Evolutionary conservation across 768 basidiomycete genomes (phyloP), one percentile per base, ranked within the genome.

Genomic region (Udeniomyces megalosporus): DNA sequence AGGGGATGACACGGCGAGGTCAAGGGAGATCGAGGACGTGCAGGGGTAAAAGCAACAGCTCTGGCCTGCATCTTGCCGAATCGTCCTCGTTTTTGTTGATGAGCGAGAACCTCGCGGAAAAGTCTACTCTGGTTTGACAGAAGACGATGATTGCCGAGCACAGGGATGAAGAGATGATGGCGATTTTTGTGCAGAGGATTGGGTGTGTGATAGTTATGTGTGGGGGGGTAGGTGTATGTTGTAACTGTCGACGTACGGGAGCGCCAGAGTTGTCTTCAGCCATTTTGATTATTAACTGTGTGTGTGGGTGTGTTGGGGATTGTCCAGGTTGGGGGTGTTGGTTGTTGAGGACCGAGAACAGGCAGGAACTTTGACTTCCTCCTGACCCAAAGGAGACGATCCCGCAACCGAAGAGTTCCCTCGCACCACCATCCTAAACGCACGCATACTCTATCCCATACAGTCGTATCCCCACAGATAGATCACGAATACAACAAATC

Each of bases 251-350:
- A 63, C 62, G 35, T 47, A 63, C 62, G 35, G 62, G 62, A 29
- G 62, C 56, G 42, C 56, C 56, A 28, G 54, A 26, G 42, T 58
- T 38, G n/a, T 63, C 62, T 34, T 63, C 62, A 17, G 62, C 62
- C 62, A 63, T 63, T 46, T 31, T 50, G 26, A 35, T 49, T n/a
- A 28, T 48, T 20, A 29, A 28, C 20, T 58, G n/a, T 12, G 20
- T 11, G 22, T 31, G 15, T n/a, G 28, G 46, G 7, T 29, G n/a
- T 26, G 29, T 58, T 22, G 58, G 11, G 15, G 24, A 26, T 24
- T 5, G 50, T 24, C 31, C 5, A 26, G 14, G 24, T 20, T 22
- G 26, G n/a, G n/a, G 31, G 31, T 17, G 17, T 20, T 3, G 4
- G 50, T 28, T 52, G 10, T 4, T 52, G n/a, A 52, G 31, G 50